A percentile compares a stretch with the other conserved stretches of the same genome.
Evolutionary conservation across 805 yeast genomes (phyloP).

Genomic region (Metschnikowia drakensbergensis): DNA sequence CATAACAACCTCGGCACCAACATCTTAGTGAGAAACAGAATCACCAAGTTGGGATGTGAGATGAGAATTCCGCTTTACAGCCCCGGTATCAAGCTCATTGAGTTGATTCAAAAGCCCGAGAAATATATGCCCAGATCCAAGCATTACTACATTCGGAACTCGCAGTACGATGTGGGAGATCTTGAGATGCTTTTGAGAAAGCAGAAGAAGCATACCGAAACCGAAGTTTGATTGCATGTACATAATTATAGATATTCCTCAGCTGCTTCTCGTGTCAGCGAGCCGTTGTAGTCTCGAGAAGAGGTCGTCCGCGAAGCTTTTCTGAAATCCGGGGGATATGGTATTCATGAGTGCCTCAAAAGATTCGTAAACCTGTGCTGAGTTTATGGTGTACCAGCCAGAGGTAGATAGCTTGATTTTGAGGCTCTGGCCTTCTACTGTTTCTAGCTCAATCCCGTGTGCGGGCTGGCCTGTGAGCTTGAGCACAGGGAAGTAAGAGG

Average conservation of each 20-base stretch:
- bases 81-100: constrained; percentile 74
- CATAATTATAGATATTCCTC: background rate
- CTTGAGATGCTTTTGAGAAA: constrained; percentile 41
- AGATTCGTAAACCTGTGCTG: constrained; percentile 9
- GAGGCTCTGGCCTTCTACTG: constrained; percentile 9
- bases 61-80: constrained; percentile 74
- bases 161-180: constrained; percentile 65
- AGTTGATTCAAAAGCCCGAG: constrained; percentile 69
- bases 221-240: constrained; percentile 3
- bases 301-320: constrained; percentile 14
- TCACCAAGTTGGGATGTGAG: constrained; percentile 83
- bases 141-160: constrained; percentile 84
- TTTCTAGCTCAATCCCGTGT: constrained; percentile 6
- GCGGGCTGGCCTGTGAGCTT: background rate
- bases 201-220: constrained; percentile 10
- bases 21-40: constrained; percentile 76
- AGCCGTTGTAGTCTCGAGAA: constrained; percentile 9
- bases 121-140: constrained; percentile 73
- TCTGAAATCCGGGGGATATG: constrained; percentile 12
- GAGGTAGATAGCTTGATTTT: constrained; percentile 6
- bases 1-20: constrained; percentile 64
- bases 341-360: constrained; percentile 18
- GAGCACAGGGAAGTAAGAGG: constrained; percentile 12
- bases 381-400: constrained; percentile 14
- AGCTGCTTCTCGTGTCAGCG: background rate